Conservation (phyloP, 768 basidiomycete species). For the Tricholomella constricta region DNA sequence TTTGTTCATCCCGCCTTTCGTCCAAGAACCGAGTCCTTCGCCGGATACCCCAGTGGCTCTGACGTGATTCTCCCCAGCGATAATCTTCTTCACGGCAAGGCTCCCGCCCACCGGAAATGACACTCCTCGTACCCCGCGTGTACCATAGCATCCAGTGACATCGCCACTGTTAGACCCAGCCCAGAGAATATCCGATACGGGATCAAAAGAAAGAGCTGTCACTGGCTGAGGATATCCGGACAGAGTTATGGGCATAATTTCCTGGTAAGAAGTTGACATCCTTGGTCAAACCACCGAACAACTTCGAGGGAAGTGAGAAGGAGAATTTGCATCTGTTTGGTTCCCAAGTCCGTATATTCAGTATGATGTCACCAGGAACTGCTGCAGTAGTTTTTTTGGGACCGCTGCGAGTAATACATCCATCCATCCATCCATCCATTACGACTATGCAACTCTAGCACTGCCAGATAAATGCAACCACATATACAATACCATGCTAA, state of each 20-base stretch:
- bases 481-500: too few relatives aligned
- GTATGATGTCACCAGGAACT: too few relatives aligned
- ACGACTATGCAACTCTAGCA: too few relatives aligned
- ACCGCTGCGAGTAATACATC: too few relatives aligned
- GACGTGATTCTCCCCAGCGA: constrained; percentile 79
- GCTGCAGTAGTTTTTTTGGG: too few relatives aligned
- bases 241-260: constrained; percentile 34
- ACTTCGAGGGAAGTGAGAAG: too few relatives aligned
- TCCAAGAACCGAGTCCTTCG: constrained; percentile 75
- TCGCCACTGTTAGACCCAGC: constrained; percentile 73
- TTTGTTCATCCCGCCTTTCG: constrained; percentile 83
- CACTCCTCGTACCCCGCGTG: constrained; percentile 66
- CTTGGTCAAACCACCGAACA: too few relatives aligned
- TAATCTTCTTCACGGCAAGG: constrained; percentile 72
- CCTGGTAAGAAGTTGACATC: constrained; percentile 33
- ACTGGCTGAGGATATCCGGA: constrained; percentile 51
- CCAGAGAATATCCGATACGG: constrained; percentile 90
- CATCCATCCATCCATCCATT: too few relatives aligned
- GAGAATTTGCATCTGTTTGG: too few relatives aligned
- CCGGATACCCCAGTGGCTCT: constrained; percentile 61
- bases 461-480: too few relatives aligned
- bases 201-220: constrained; percentile 85
- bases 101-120: constrained; percentile 71
- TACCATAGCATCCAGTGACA: constrained; percentile 67
- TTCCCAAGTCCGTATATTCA: too few relatives aligned